phyloP scores from a whole-genome alignment of 805 yeast genomes.

The Nakazawaea wyomingensis region DNA sequence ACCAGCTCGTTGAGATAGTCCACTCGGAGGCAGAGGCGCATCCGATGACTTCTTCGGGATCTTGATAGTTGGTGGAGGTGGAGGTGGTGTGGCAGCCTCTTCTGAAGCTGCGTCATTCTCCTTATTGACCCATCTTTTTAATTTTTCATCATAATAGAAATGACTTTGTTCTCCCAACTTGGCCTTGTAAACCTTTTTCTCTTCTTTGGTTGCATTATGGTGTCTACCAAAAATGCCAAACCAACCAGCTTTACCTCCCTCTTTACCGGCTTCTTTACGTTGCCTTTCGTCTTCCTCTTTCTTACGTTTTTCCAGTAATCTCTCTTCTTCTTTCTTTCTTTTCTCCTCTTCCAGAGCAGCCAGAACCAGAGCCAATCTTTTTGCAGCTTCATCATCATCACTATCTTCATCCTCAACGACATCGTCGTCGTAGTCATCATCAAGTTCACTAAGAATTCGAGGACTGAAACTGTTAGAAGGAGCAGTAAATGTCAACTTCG shows the following conservation, averaged over 20 bases:
- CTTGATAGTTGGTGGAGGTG: constrained; percentile 55
- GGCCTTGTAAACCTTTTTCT: constrained; percentile 75
- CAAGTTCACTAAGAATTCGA: constrained; percentile 12
- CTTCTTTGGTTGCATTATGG: constrained; percentile 43
- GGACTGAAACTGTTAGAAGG: constrained; percentile 1
- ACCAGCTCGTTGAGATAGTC: not conserved
- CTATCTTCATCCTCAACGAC: constrained; percentile 38
- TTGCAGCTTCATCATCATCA: constrained; percentile 29
- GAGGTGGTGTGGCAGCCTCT: constrained; percentile 45
- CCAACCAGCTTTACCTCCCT: constrained; percentile 32
- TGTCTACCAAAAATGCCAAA: constrained; percentile 53
- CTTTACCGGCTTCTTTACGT: too few species aligned
- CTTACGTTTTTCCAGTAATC: constrained; percentile 15
- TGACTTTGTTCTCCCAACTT: constrained; percentile 76
- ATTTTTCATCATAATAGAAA: constrained; percentile 76
- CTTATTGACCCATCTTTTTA: constrained; percentile 82
- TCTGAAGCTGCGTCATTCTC: constrained; percentile 64
- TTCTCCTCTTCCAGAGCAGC: constrained; percentile 16
- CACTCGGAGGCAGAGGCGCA: not conserved
- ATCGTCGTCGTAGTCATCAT: constrained; percentile 44
- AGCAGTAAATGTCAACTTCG: not conserved
- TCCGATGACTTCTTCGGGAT: constrained; percentile 20
- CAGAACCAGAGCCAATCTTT: constrained; percentile 15
- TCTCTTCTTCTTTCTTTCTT: constrained; percentile 20
- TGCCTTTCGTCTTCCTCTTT: constrained; percentile 12